These are phyloP conservation scores for Ceriops decandra DNA, from an alignment of 345 rosid species.

Conservation along the genomic window DNA sequence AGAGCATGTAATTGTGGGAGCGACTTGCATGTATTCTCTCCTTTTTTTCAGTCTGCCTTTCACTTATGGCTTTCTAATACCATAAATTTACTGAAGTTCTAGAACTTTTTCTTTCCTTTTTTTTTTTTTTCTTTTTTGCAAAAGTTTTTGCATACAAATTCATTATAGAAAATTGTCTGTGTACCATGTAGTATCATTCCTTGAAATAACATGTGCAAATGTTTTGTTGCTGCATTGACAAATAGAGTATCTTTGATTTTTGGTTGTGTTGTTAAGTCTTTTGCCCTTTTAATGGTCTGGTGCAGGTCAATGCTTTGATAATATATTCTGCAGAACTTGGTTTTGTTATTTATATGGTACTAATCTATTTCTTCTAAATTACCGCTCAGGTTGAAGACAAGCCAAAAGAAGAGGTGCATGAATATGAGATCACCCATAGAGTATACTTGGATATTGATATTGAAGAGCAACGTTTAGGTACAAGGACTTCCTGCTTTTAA, in stretches of 20 bases:
- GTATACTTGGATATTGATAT: constrained; percentile 92
- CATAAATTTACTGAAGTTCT: too few species aligned
- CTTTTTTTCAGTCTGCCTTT: too few species aligned
- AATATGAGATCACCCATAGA: constrained; percentile 82
- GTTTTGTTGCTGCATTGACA: background rate
- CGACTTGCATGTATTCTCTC: too few species aligned
- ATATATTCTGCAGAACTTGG: background rate
- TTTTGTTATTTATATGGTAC: background rate
- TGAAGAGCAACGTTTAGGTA: constrained; percentile 84
- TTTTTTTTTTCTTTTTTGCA: too few species aligned
- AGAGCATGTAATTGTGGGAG: too few species aligned
- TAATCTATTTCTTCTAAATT: constrained; percentile 13
- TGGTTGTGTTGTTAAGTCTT: constrained; percentile 2
- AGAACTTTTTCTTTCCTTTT: too few species aligned
- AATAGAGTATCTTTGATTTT: background rate
- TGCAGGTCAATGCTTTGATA: background rate
- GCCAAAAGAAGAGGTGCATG: constrained; percentile 48
- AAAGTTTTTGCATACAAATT: background rate
- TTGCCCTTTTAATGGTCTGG: background rate
- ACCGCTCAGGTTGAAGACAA: constrained; percentile 52
- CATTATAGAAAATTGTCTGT: background rate
- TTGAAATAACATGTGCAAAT: background rate
- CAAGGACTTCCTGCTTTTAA: background rate
- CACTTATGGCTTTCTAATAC: too few species aligned
- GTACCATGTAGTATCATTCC: background rate